Conservation (phyloP, 768 basidiomycete genomes). For the Mycena indigotica region DNA sequence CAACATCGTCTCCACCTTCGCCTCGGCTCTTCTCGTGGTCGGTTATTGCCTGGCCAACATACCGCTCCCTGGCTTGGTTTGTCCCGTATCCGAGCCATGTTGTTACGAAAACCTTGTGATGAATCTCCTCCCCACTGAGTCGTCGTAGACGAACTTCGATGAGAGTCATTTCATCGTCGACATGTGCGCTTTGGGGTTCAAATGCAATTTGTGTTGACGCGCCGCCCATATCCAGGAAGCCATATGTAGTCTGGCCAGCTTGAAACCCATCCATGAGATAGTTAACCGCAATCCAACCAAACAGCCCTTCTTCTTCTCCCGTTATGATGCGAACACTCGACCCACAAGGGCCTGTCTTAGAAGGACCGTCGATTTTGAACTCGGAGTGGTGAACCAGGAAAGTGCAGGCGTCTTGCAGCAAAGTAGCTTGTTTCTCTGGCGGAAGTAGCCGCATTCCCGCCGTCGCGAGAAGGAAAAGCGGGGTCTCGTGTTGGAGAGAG, state of each 20-base stretch:
- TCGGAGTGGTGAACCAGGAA: constrained; percentile 75
- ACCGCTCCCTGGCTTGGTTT: constrained; percentile 93
- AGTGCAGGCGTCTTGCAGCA: constrained; percentile 76
- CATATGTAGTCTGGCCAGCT: constrained; percentile 80
- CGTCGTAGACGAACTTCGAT: constrained; percentile 81
- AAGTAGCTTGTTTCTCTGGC: constrained; percentile 62
- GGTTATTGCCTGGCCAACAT: constrained; percentile 69
- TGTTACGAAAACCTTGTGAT: constrained; percentile 93
- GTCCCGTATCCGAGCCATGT: constrained; percentile 99
- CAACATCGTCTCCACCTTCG: constrained; percentile 36
- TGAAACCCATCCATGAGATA: constrained; percentile 97
- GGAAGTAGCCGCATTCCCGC: constrained; percentile 94
- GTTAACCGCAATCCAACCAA: constrained; percentile 99
- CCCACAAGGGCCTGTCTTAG: constrained; percentile 80
- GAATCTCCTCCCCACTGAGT: constrained; percentile 82
- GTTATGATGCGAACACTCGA: constrained; percentile 92
- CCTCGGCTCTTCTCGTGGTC: constrained; percentile 51
- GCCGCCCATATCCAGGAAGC: constrained; percentile 99
- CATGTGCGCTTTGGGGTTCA: constrained; percentile 72
- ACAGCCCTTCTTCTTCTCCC: constrained; percentile 97
- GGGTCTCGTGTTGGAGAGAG: constrained; percentile 80
- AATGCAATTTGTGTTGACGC: constrained; percentile 99
- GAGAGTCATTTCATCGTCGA: constrained; percentile 59
- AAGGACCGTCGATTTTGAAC: constrained; percentile 74
- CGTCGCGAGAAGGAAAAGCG: constrained; percentile 92